Evolutionary conservation across 1,284 basidiomycete species (phyloP).

Genomic region (Boletus nobilissimus): DNA sequence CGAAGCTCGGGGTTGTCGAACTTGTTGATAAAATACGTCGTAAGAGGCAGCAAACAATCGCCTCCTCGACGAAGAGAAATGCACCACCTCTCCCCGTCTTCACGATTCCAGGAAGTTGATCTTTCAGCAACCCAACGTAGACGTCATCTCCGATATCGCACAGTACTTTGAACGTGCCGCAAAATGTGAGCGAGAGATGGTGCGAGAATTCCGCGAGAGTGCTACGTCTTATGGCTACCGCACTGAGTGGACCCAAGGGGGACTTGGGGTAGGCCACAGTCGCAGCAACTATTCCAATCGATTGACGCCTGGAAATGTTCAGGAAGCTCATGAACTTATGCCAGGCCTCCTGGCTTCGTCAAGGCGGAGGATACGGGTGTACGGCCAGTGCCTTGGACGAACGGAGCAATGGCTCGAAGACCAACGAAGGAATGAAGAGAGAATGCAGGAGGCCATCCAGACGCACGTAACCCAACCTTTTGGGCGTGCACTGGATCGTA

Average conservation of each 20-base stretch:
- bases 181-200: conserved; percentile 86
- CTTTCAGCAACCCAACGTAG: conserved; percentile 95
- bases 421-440: conserved; percentile 86
- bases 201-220: conserved; percentile 75
- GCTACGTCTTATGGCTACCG: conserved; percentile 48
- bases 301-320: conserved; percentile 47
- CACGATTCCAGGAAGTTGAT: conserved; percentile 95
- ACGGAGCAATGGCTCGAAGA: conserved; percentile 62
- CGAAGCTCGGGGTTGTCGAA: conserved; percentile 64
- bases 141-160: conserved; percentile 92
- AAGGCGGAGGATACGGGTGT: conserved; percentile 63
- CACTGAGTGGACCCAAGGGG: conserved; percentile 78
- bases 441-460: too few species aligned
- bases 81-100: conserved; percentile 92
- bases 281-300: conserved; percentile 53
- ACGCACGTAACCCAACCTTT: too few species aligned
- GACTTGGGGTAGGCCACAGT: conserved; percentile 78
- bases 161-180: conserved; percentile 90
- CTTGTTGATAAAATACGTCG: conserved; percentile 70
- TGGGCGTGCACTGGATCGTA: too few species aligned
- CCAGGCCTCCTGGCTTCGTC: conserved; percentile 83
- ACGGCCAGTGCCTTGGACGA: conserved; percentile 48
- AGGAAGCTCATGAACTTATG: conserved; percentile 76
- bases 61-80: conserved; percentile 78
- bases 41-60: conserved; percentile 72